These are phyloP conservation scores for Seminavis robusta DNA, from an alignment of 108 stramenopile species.

Conservation along the genomic window DNA sequence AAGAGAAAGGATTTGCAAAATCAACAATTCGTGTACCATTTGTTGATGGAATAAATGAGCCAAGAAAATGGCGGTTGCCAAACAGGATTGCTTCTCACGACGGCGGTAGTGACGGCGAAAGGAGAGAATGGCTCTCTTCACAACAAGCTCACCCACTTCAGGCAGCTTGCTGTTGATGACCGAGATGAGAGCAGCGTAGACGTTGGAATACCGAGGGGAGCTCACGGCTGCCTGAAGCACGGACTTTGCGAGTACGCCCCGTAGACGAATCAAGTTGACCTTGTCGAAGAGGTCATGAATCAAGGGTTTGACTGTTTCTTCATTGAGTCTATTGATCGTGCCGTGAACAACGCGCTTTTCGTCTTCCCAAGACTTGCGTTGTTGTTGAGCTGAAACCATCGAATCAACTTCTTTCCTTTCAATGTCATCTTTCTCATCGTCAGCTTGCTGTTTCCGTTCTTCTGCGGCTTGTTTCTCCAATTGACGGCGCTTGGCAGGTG, in stretches of 20 bases:
- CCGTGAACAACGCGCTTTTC: slow-evolving; percentile 95
- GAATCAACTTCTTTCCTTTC: not conserved
- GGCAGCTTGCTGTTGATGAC: slow-evolving; percentile 98
- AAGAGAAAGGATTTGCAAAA: slow-evolving; percentile 93
- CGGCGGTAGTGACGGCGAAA: slow-evolving; percentile 90
- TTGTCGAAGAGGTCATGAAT: slow-evolving; percentile 87
- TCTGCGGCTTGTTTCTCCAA: slow-evolving; percentile 24
- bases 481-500: slow-evolving; percentile 58
- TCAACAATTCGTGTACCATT: slow-evolving; percentile 93
- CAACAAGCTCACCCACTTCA: slow-evolving; percentile 92
- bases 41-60: slow-evolving; percentile 98
- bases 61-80: slow-evolving; percentile 85
- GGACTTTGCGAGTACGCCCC: slow-evolving; percentile 86
- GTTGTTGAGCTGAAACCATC: slow-evolving; percentile 19
- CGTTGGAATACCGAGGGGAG: slow-evolving; percentile 72
- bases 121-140: slow-evolving; percentile 78
- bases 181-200: slow-evolving; percentile 91
- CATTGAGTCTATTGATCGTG: slow-evolving; percentile 94
- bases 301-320: slow-evolving; percentile 88
- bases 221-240: slow-evolving; percentile 87
- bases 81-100: slow-evolving; percentile 83
- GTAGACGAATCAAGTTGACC: slow-evolving; percentile 92
- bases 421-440: slow-evolving; percentile 9
- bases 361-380: slow-evolving; percentile 86
- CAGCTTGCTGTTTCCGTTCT: not conserved